phyloP scores from a whole-genome alignment of 306 rosid genomes.

The Rosa persica region DNA sequence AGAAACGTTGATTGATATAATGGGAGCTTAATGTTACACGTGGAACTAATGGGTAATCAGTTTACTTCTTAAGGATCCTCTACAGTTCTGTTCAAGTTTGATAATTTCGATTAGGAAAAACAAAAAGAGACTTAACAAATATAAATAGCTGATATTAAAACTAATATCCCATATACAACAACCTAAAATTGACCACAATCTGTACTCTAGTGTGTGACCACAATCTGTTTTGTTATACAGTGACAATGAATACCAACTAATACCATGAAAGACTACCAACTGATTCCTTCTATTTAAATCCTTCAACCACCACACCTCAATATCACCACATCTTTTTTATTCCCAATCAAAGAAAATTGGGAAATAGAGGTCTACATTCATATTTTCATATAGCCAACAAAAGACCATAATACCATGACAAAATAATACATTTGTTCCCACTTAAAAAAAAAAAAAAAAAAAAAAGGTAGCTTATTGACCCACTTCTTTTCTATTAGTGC shows the following conservation, averaged over 20 bases:
- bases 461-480: not conserved
- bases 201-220: not conserved
- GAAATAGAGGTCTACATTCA: not conserved
- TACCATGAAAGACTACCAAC: slow-evolving; percentile 20
- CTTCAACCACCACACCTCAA: slow-evolving; percentile 3
- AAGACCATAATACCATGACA: not conserved
- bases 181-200: slow-evolving; percentile 18
- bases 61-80: not conserved
- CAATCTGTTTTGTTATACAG: not conserved
- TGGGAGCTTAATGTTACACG: not conserved
- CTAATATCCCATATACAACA: not conserved
- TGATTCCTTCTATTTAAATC: slow-evolving; percentile 7
- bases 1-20: not conserved
- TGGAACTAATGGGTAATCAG: not conserved
- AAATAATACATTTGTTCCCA: not conserved
- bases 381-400: not conserved
- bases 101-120: slow-evolving; percentile 5
- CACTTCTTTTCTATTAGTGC: not conserved
- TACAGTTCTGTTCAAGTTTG: not conserved
- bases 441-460: not conserved
- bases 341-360: not conserved
- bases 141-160: not conserved
- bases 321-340: not conserved
- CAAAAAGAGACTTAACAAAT: not conserved
- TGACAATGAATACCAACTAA: slow-evolving; percentile 21